Evolutionary conservation across 768 basidiomycete genomes (phyloP).

Genomic region (Boletus coccyginus): DNA sequence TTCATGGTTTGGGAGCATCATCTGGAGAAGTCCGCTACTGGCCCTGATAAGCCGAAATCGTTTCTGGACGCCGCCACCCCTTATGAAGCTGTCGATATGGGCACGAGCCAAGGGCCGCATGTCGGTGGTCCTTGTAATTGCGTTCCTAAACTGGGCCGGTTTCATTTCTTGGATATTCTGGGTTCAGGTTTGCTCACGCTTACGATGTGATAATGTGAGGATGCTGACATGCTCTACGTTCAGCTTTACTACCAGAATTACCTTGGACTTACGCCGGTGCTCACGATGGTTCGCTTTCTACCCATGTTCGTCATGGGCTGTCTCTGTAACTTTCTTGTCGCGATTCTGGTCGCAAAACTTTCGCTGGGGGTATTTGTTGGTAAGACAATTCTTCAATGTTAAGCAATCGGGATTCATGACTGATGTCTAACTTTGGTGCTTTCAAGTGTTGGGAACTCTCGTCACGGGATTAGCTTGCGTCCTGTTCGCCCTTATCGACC

Average conservation of each 20-base stretch:
- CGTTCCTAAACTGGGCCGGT: slow-evolving; percentile 59
- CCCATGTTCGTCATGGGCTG: slow-evolving; percentile 71
- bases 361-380: slow-evolving; percentile 57
- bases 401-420: neutral
- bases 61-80: slow-evolving; percentile 51
- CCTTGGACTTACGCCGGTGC: slow-evolving; percentile 48
- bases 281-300: slow-evolving; percentile 61
- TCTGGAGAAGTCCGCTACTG: slow-evolving; percentile 41
- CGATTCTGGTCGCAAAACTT: slow-evolving; percentile 52
- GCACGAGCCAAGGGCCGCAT: slow-evolving; percentile 58
- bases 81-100: slow-evolving; percentile 67
- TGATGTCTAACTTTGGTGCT: neutral
- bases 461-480: slow-evolving; percentile 57
- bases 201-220: neutral
- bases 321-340: slow-evolving; percentile 63
- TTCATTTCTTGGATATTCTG: slow-evolving; percentile 57
- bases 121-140: slow-evolving; percentile 59
- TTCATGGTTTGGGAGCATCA: slow-evolving; percentile 69
- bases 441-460: slow-evolving; percentile 50
- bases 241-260: slow-evolving; percentile 77
- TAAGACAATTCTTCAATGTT: slow-evolving; percentile 21
- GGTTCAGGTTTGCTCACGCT: slow-evolving; percentile 35
- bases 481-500: slow-evolving; percentile 66
- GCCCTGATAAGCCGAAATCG: slow-evolving; percentile 16
- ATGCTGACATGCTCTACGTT: neutral